Conservation (phyloP, 2,329 filamentous ascomycete genomes). For the Rutstroemia sp. region DNA sequence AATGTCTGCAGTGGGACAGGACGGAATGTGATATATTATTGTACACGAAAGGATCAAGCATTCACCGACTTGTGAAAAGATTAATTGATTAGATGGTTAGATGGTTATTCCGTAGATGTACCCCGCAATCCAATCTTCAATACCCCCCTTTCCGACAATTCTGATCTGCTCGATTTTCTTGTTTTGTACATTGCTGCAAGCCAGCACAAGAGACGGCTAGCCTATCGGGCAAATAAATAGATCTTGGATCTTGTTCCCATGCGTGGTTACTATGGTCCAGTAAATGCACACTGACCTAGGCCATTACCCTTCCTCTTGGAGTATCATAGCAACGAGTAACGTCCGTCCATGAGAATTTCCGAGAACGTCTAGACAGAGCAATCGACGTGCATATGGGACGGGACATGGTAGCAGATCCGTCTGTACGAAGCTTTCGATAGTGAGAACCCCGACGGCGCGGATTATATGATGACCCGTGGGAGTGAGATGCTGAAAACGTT, state of each 20-base stretch:
- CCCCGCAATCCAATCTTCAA: slow-evolving; percentile 5
- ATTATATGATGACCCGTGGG: not conserved
- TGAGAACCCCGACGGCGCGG: not conserved
- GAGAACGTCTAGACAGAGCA: not conserved
- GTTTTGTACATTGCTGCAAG: not conserved
- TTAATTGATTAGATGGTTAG: not conserved
- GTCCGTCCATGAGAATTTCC: not conserved
- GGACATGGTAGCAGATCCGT: not conserved
- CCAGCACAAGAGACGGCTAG: not conserved
- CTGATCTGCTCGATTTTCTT: not conserved
- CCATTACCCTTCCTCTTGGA: not conserved
- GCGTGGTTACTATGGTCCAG: not conserved
- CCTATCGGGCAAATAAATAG: not conserved
- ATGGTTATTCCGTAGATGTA: slow-evolving; percentile 5
- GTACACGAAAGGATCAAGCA: not conserved
- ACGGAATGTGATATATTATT: not conserved
- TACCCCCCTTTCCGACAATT: slow-evolving; percentile 3
- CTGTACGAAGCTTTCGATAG: not conserved
- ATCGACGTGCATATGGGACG: not conserved
- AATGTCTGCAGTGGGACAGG: not conserved
- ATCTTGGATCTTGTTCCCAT: not conserved
- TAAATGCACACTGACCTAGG: no score
- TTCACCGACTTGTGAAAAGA: slow-evolving; percentile 7
- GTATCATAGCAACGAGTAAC: not conserved
- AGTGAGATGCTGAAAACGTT: no score